phyloP scores from a whole-genome alignment of 1,139 yeast genomes.

The Lizanozyma gosingica region DNA sequence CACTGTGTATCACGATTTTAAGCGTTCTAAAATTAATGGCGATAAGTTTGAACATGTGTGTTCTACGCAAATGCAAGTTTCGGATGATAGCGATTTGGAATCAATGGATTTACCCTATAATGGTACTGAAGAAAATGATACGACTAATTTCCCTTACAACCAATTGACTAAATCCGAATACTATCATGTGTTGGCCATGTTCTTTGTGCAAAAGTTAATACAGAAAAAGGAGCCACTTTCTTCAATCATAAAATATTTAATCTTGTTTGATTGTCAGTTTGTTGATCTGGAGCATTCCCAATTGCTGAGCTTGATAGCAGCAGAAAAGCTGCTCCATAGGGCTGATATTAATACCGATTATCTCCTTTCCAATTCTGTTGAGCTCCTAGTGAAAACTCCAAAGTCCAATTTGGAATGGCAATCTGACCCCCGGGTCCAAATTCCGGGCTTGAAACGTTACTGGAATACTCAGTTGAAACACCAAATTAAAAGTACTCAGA shows the following conservation, averaged over 20 bases:
- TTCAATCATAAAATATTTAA: not conserved
- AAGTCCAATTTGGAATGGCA: not conserved
- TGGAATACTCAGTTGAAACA: too few relatives aligned
- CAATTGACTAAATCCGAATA: not conserved
- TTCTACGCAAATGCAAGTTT: slow-evolving; percentile 18
- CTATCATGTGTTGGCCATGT: not conserved
- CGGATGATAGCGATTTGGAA: slow-evolving; percentile 27
- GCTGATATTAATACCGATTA: not conserved
- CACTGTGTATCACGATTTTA: not conserved
- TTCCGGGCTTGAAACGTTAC: not conserved
- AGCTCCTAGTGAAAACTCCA: not conserved
- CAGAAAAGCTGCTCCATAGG: not conserved
- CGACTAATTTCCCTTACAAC: not conserved
- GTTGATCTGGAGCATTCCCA: not conserved
- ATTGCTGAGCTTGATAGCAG: not conserved
- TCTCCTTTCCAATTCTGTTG: not conserved
- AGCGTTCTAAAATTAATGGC: not conserved
- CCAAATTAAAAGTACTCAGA: not conserved
- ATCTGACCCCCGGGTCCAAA: not conserved
- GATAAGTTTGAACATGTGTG: not conserved
- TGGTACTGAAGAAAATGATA: slow-evolving; percentile 12
- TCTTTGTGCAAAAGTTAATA: not conserved
- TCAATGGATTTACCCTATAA: slow-evolving; percentile 9
- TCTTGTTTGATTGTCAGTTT: not conserved
- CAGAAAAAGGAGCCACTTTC: not conserved